These are phyloP conservation scores for Nakazawaea populi DNA, from an alignment of 805 yeast species.

Conservation along the genomic window DNA sequence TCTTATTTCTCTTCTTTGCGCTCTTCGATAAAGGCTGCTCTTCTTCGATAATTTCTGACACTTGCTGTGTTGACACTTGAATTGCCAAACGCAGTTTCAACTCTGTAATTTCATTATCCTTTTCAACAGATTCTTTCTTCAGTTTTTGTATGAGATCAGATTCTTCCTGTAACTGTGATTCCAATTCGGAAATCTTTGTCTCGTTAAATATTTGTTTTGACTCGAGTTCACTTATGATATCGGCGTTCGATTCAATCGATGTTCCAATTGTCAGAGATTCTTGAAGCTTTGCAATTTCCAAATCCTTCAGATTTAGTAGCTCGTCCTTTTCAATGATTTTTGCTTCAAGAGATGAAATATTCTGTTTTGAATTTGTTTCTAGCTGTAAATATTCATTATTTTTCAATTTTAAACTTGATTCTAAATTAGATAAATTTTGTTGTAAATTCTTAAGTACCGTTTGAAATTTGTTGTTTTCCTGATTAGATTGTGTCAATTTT, in stretches of 20 bases:
- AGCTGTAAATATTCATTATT: neutral
- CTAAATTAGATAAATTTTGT: neutral
- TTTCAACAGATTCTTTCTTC: neutral
- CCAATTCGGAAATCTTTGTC: constrained; percentile 12
- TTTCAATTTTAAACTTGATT: neutral
- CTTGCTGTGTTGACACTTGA: neutral
- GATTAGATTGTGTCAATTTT: neutral
- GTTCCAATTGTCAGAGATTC: constrained; percentile 5
- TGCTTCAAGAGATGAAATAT: neutral
- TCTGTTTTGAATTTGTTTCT: neutral
- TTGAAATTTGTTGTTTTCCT: neutral
- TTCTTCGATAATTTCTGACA: constrained; percentile 15
- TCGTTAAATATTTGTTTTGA: neutral
- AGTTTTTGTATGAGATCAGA: neutral
- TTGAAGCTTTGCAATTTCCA: constrained; percentile 1
- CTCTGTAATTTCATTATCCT: neutral
- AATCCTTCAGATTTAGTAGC: neutral
- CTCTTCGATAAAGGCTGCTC: constrained; percentile 11
- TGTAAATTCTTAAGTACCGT: constrained; percentile 4
- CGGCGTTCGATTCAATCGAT: neutral
- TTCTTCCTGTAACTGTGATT: constrained; percentile 9
- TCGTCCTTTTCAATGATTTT: neutral
- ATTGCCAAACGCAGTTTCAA: neutral
- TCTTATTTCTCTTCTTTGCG: constrained; percentile 15
- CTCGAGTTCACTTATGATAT: neutral